Base-by-base conservation (phyloP, 164 flowering plant genomes). In the Tinospora cordifolia region DNA sequence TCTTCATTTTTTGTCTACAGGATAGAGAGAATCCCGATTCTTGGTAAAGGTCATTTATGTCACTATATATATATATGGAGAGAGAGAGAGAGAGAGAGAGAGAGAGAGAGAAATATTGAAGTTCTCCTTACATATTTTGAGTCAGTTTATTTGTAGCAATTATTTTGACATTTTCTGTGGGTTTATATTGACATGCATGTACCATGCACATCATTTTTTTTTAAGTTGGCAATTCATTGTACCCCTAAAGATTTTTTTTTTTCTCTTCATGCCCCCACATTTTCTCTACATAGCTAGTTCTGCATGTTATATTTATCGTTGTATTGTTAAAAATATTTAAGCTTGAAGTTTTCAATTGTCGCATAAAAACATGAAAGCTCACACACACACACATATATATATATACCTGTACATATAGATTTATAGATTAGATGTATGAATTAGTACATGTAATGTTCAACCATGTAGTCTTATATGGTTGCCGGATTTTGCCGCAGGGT, bases 401-500 rank as follows among this genome's bases (percentile, higher is more conserved):
- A 2, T 46, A 10, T 6, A 10, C 15, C 15, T 46, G 1, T 10
- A 10, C 15, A 46, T 46, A 10, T 46, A 10, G 51, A 46, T 6
- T 46, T 46, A 1, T 6, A 17, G 51, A 10, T 51, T 51, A 51
- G 17, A 14, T 51, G 59, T n/a, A 51, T 51, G 6, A 3, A 8
- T 41, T 8, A 41, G n/a, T 14, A 17, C 0, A 51, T 17, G 59
- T 17, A 17, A 17, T 51, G 14, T 46, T 46, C n/a, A 17, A 17
- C 7, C 59, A 51, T 51, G 59, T n/a, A 51, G 19, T n/a, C 15
- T 8, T 22, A 51, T 51, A 4, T 46, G 15, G 15, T 46, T 51
- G 15, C n/a, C 40, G 15, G 11, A 7, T 15, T 7, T 49, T 21
- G 36, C 73, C 69, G 72, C 79, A 89, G 89, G 92, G 90, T 39